These are phyloP conservation scores for Geotrichum siamense DNA, from an alignment of 1,139 yeast genomes.

Conservation along the genomic window DNA sequence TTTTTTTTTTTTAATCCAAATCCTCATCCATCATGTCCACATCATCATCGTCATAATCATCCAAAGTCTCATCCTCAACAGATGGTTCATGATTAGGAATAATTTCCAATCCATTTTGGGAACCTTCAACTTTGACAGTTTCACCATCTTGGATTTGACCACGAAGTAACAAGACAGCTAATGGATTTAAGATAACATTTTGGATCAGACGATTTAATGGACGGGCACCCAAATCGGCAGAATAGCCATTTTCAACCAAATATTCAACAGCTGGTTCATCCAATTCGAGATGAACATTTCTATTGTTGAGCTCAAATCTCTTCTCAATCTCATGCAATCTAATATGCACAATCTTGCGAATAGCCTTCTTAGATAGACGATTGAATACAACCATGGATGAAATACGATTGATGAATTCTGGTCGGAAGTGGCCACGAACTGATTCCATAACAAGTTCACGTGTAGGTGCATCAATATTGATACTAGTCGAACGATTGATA, in stretches of 20 bases:
- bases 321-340: slow-evolving; percentile 77
- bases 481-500: slow-evolving; percentile 65
- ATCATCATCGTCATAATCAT: slow-evolving; percentile 11
- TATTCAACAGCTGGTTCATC: slow-evolving; percentile 72
- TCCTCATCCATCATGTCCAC: slow-evolving; percentile 53
- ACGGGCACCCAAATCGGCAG: slow-evolving; percentile 92
- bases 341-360: slow-evolving; percentile 81
- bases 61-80: slow-evolving; percentile 8
- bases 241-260: slow-evolving; percentile 70
- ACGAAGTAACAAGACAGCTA: slow-evolving; percentile 81
- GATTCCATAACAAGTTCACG: slow-evolving; percentile 45
- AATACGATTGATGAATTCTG: slow-evolving; percentile 94
- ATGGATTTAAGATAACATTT: slow-evolving; percentile 65
- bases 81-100: slow-evolving; percentile 67
- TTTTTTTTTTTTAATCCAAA: background rate
- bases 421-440: slow-evolving; percentile 89
- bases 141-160: slow-evolving; percentile 89
- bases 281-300: slow-evolving; percentile 60
- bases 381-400: slow-evolving; percentile 89
- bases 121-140: slow-evolving; percentile 55
- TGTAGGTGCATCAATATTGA: slow-evolving; percentile 31
- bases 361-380: slow-evolving; percentile 84
- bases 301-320: slow-evolving; percentile 78
- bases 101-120: slow-evolving; percentile 62
- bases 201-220: slow-evolving; percentile 94